Evolutionary conservation across 805 yeast species (phyloP), one percentile per base, ranked within the genome.

Genomic region (Myxozyma kluyveri): DNA sequence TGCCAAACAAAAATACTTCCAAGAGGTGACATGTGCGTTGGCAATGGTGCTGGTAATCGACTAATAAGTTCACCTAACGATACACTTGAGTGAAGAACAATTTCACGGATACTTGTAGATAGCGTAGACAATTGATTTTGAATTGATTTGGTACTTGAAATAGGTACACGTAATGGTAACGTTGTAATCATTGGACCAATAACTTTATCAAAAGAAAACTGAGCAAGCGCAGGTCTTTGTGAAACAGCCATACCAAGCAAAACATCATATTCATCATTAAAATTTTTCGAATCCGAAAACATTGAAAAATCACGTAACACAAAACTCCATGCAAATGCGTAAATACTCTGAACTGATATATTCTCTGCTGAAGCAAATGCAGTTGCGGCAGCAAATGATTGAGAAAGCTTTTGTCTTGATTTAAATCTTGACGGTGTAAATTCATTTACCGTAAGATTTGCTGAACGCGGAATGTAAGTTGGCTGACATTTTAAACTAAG

Each of bases 221-320:
- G 49, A 14, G 45, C 50, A 21, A 50, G 44, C 2, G 18, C 27
- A 10, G 48, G 17, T 29, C 65, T 23, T 2, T 49, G 61, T 18
- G 57, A 49, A 3, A 55, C 38, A 22, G 60, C 60, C 14, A 42
- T 44, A 4, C 63, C 65, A 42, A 61, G 47, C 9, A 56, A 36
- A 4, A 62, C 50, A 22, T 60, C 65, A 3, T 14, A 31, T 4
- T 19, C 24, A 14, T 43, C 57, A 17, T 6, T 5, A 24, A 24
- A 31, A 14, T 14, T 33, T 4, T 35, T 24, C 7, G 24, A 26
- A 3, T 49, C 21, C 3, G 9, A 21, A 9, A 9, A 9, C 33
- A 14, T 9, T 29, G 33, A 29, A 29, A 29, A 29, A 9, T 9
- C 12, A 3, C 52, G 40, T 17, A 61, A 31, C 9, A 52, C 39